Evolutionary conservation across 2,329 filamentous ascomycete genomes (phyloP).

Genomic region (Ciborinia camelliae): DNA sequence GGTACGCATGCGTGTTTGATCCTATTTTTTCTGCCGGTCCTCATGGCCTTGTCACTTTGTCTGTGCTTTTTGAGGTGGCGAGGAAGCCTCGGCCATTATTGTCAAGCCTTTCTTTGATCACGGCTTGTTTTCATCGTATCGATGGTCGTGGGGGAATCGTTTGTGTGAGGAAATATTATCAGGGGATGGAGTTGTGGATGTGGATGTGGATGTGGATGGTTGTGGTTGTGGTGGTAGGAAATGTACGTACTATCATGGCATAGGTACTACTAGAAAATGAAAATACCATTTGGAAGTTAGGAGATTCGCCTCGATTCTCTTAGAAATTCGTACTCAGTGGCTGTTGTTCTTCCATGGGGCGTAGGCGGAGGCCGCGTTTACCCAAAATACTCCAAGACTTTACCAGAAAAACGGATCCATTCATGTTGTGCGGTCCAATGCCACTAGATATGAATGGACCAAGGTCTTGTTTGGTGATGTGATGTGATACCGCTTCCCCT

Average conservation of each 20-base stretch:
- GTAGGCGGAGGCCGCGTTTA: background rate
- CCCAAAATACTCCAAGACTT: background rate
- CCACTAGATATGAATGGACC: background rate
- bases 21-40: slow-evolving; percentile 12
- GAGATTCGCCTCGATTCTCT: background rate
- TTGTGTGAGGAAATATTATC: background rate
- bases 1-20: slow-evolving; percentile 16
- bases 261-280: too few species aligned
- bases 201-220: too few species aligned
- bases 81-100: background rate
- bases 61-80: slow-evolving; percentile 22
- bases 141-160: background rate
- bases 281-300: background rate
- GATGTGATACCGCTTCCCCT: too few species aligned
- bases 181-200: background rate
- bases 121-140: background rate
- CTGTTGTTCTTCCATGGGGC: background rate
- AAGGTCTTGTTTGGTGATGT: slow-evolving; percentile 4
- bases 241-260: too few species aligned
- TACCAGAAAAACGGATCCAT: background rate
- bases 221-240: background rate
- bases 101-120: background rate
- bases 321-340: background rate
- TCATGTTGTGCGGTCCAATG: background rate
- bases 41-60: slow-evolving; percentile 30